Percentiles rank a stretch among this genome's conserved stretches.
phyloP scores from a whole-genome alignment of 176 grass and related monocot genomes.

The Oryza nivara region DNA sequence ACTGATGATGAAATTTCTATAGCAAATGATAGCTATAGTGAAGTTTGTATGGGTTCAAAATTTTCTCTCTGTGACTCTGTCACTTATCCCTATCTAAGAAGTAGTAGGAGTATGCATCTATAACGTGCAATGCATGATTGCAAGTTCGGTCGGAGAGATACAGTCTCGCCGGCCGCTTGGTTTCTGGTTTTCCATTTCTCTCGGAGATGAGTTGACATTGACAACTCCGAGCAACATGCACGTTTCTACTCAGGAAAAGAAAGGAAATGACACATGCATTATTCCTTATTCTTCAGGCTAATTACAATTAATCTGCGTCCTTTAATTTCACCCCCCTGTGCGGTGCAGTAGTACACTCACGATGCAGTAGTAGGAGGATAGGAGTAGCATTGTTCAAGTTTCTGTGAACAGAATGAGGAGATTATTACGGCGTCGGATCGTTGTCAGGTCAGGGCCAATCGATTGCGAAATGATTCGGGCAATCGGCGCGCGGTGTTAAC shows the following conservation, averaged over 20 bases:
- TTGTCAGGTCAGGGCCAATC: slow-evolving; percentile 2
- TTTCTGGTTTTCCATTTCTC: not conserved
- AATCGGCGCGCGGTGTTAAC: not conserved
- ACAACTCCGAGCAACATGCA: not conserved
- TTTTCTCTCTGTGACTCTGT: too few species aligned
- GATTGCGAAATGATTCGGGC: slow-evolving; percentile 60
- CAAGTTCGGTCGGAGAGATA: too few species aligned
- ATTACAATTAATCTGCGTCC: not conserved
- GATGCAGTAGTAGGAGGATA: too few species aligned
- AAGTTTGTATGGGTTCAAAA: too few species aligned
- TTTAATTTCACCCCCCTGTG: not conserved
- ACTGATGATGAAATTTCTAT: too few species aligned
- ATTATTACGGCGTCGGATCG: not conserved
- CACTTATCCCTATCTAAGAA: too few species aligned
- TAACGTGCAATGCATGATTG: too few species aligned
- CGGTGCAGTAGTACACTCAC: not conserved
- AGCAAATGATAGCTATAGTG: too few species aligned
- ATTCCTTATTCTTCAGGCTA: not conserved
- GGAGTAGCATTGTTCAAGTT: not conserved
- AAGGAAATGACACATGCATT: not conserved
- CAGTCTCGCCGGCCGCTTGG: not conserved
- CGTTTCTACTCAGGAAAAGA: not conserved
- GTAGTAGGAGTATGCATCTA: too few species aligned
- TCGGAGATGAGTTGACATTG: not conserved
- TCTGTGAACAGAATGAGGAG: not conserved